Base-by-base conservation (phyloP, 768 basidiomycete species). In the Tephrocybe sp. region DNA sequence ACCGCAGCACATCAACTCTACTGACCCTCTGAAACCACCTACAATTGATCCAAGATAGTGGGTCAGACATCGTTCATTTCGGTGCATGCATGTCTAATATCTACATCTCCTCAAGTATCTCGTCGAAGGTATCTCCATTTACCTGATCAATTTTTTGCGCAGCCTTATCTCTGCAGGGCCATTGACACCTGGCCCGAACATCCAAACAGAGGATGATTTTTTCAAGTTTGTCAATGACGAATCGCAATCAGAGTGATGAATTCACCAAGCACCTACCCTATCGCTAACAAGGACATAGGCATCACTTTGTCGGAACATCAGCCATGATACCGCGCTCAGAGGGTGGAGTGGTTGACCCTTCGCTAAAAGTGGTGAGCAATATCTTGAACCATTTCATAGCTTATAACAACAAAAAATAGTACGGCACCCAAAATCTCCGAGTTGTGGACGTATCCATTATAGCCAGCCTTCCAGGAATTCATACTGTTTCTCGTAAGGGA, bases 221-320 rank as follows among this genome's bases (percentile, higher is more conserved):
- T 3, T 57, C 4, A 40, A 50, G 18, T 50, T 47, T 21, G 33
- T 57, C 2, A 44, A 47, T 28, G 23, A 48, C 20, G 48, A 43
- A 32, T 57, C 56, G 21, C 39, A 17, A 48, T 57, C 55, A 7
- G 55, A 57, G 55, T 57, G 32, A n/a, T n/a, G n/a, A n/a, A n/a
- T n/a, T n/a, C n/a, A n/a, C n/a, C n/a, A n/a, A n/a, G n/a, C n/a
- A n/a, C n/a, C n/a, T n/a, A n/a, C n/a, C n/a, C n/a, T n/a, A n/a
- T n/a, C n/a, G n/a, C n/a, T n/a, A n/a, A n/a, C n/a, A n/a, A n/a
- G n/a, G n/a, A n/a, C n/a, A n/a, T n/a, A 57, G 56, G 25, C 56
- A 57, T 36, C 56, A 57, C n/a, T 57, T 57, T 28, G 56, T 57
- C 26, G 56, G 56, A 12, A 57, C 56, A 18, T 45, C 56, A 39